phyloP scores from a whole-genome alignment of 352 stramenopile species.

The Stramenopiles sp. region DNA sequence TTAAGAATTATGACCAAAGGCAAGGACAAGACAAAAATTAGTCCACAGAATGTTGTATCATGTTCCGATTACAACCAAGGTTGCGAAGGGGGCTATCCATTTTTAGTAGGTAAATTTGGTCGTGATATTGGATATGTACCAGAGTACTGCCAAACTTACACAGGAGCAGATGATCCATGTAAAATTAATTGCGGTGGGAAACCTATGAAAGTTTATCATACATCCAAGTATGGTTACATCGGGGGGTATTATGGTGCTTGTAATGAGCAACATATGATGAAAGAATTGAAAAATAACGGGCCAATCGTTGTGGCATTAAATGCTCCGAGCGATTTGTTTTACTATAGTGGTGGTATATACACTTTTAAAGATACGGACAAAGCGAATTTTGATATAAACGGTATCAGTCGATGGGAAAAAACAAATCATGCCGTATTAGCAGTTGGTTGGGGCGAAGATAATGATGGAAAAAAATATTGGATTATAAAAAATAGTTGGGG shows the following conservation, averaged over 20 bases:
- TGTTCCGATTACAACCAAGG: constrained; percentile 16
- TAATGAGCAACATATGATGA: constrained; percentile 2
- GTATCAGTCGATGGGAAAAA: constrained; percentile 12
- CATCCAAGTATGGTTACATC: background rate
- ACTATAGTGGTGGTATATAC: constrained; percentile 5
- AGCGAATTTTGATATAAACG: no score
- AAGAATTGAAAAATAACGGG: background rate
- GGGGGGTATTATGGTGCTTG: background rate
- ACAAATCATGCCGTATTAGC: constrained; percentile 47
- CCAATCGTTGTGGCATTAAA: constrained; percentile 2
- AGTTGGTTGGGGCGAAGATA: constrained; percentile 50
- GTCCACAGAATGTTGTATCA: constrained; percentile 10
- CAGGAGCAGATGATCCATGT: background rate
- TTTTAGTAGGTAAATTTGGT: constrained; percentile 10
- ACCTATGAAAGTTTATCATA: no score
- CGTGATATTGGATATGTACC: background rate
- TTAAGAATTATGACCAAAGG: constrained; percentile 10
- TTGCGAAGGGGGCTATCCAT: constrained; percentile 14
- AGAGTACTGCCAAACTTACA: background rate
- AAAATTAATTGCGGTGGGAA: no score
- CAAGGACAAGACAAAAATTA: no score
- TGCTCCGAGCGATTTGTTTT: background rate
- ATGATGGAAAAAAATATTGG: constrained; percentile 49
- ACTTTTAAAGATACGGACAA: no score
- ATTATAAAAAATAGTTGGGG: constrained; percentile 67